These are phyloP conservation scores for Fonsecaea erecta DNA, from an alignment of 2,329 filamentous ascomycete genomes.

Conservation along the genomic window DNA sequence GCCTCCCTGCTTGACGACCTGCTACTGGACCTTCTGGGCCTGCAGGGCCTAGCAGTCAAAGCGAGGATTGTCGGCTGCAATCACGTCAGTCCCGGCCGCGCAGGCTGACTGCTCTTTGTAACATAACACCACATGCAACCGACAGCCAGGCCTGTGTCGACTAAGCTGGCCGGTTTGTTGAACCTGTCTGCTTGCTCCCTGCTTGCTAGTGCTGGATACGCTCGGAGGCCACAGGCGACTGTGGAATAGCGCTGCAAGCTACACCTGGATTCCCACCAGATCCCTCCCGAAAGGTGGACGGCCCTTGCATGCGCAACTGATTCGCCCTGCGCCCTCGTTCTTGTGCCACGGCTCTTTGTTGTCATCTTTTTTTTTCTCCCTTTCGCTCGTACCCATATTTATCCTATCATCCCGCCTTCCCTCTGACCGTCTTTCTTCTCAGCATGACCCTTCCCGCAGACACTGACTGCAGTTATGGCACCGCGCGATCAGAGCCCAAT, in stretches of 20 bases:
- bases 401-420: constrained; percentile 25
- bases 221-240: constrained; percentile 26
- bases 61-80: constrained; percentile 22
- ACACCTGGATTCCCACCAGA: constrained; percentile 31
- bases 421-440: constrained; percentile 29
- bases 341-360: constrained; percentile 34
- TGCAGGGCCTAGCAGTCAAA: constrained; percentile 1
- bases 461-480: constrained; percentile 34
- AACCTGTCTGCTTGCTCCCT: constrained; percentile 13
- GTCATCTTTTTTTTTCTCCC: constrained; percentile 36
- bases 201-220: constrained; percentile 17
- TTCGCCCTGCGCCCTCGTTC: constrained; percentile 33
- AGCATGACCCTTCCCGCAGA: constrained; percentile 33
- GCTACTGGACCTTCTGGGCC: neutral
- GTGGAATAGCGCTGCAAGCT: constrained; percentile 30
- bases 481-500: constrained; percentile 39
- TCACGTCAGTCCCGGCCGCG: constrained; percentile 31
- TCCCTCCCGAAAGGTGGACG: constrained; percentile 30
- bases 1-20: constrained; percentile 4
- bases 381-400: constrained; percentile 31
- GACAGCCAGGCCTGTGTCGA: constrained; percentile 14
- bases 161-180: constrained; percentile 12
- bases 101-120: constrained; percentile 32
- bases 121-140: constrained; percentile 31
- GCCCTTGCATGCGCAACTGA: constrained; percentile 36